Base-by-base conservation (phyloP, 306 rosid species). In the Rosa multiflora region DNA sequence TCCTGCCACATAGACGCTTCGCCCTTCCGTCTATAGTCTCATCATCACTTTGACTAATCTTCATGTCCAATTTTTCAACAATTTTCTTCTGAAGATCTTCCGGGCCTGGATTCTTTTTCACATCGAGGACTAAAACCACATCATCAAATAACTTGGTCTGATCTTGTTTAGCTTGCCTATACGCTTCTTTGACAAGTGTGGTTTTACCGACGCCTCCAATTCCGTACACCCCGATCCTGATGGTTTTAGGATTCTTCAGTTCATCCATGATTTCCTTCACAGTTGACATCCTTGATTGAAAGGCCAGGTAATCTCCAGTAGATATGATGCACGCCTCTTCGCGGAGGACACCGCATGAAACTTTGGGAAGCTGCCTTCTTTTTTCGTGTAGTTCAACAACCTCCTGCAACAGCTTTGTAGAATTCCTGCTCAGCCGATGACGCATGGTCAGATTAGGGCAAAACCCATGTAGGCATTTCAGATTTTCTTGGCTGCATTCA, bases 161-260 rank as follows among this genome's bases (percentile, higher is more conserved):
- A 52, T 52, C 75, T 0, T 1, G 44, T 40, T 5, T 53, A 26
- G 76, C 82, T 46, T 72, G 44, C 55, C 66, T 72, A 0, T 46
- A 64, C 17, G 78, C 49, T 59, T 83, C 23, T 59, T 74, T 39
- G 9, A 20, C 80, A 2, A 82, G 52, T n/a, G 74, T 77, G 2
- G 82, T 42, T 29, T 82, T 82, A 9, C 85, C 85, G 0, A 82
- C 86, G 1, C 85, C 85, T 11, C 79, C 79, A 44, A 64, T 43
- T 4, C 85, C 85, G 37, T 77, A 76, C 0, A 82, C 79, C 12
- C 76, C 79, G 13, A 82, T 66, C 55, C 47, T 59, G 8, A 26
- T 43, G 43, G 43, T 69, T 35, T 46, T 44, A 5, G 55, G 72
- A 73, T 78, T 73, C 2, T 10, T 43, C 11, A 82, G 10, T 23